These are phyloP conservation scores for Drechslerella coelobrocha DNA, from an alignment of 2,329 filamentous ascomycete species.

Conservation along the genomic window DNA sequence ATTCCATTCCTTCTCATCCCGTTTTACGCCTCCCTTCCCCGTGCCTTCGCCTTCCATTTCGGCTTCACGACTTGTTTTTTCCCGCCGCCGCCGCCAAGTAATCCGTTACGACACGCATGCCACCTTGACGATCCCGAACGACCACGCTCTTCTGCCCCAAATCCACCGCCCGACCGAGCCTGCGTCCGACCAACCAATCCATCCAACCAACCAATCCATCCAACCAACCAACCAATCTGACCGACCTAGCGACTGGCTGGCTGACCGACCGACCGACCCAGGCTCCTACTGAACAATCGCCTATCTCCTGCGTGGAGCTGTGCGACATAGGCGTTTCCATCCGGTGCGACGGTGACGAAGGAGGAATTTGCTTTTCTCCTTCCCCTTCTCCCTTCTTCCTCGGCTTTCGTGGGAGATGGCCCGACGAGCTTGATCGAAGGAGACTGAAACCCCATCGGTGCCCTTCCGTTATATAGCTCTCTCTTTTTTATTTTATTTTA, in stretches of 20 bases:
- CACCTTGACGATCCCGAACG: conserved; percentile 24
- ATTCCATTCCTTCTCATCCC: conserved; percentile 4
- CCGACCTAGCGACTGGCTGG: no score
- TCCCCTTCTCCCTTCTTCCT: conserved; percentile 1
- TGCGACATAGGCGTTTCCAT: background rate
- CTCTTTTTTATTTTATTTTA: background rate
- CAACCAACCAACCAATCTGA: no score
- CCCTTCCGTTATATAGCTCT: conserved; percentile 3
- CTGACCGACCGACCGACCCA: background rate
- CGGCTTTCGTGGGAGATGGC: conserved; percentile 5
- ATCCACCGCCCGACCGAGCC: no score
- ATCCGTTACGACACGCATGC: conserved; percentile 45
- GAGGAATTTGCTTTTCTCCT: background rate
- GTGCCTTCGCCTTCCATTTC: conserved; percentile 38
- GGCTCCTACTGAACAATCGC: background rate
- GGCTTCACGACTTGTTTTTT: conserved; percentile 31
- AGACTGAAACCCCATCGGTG: background rate
- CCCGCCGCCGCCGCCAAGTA: conserved; percentile 15
- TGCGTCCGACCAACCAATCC: no score
- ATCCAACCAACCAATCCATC: no score
- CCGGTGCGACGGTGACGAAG: background rate
- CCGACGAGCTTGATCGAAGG: conserved; percentile 1
- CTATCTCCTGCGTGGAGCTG: background rate
- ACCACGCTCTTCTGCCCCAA: background rate
- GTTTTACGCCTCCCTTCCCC: conserved; percentile 9